phyloP scores from a whole-genome alignment of 2,329 filamentous ascomycete genomes.

The Cladorrhinum sp. region DNA sequence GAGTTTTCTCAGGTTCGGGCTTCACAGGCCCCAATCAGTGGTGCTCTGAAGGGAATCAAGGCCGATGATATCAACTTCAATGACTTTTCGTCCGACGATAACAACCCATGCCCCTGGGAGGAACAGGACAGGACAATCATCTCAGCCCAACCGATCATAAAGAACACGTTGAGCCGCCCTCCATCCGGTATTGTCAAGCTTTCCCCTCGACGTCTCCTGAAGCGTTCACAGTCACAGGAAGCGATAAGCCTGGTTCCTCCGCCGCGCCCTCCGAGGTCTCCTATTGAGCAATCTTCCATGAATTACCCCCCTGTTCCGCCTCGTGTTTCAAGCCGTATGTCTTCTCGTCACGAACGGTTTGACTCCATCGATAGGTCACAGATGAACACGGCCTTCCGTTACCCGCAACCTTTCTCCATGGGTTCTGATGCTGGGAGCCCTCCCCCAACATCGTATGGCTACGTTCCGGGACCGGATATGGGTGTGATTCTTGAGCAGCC shows the following conservation, averaged over 20 bases:
- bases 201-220: conserved; percentile 38
- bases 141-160: conserved; percentile 20
- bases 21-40: conserved; percentile 35
- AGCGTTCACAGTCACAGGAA: conserved; percentile 48
- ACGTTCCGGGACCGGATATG: conserved; percentile 29
- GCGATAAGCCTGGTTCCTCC: conserved; percentile 44
- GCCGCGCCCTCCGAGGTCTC: conserved; percentile 50
- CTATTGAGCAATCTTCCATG: conserved; percentile 34
- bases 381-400: conserved; percentile 45
- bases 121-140: conserved; percentile 19
- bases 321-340: conserved; percentile 54
- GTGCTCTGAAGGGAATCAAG: conserved; percentile 37
- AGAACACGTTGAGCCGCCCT: conserved; percentile 23
- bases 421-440: conserved; percentile 28
- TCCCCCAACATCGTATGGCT: conserved; percentile 29
- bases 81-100: conserved; percentile 47
- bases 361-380: conserved; percentile 45
- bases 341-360: conserved; percentile 42
- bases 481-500: conserved; percentile 27
- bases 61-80: conserved; percentile 44
- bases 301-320: conserved; percentile 43
- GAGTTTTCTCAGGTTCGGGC: conserved; percentile 43
- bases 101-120: conserved; percentile 24
- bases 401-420: conserved; percentile 40
- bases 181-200: conserved; percentile 30